Base-by-base conservation (phyloP, 2,329 filamentous ascomycete species). In the Tolypocladium tundrense region DNA sequence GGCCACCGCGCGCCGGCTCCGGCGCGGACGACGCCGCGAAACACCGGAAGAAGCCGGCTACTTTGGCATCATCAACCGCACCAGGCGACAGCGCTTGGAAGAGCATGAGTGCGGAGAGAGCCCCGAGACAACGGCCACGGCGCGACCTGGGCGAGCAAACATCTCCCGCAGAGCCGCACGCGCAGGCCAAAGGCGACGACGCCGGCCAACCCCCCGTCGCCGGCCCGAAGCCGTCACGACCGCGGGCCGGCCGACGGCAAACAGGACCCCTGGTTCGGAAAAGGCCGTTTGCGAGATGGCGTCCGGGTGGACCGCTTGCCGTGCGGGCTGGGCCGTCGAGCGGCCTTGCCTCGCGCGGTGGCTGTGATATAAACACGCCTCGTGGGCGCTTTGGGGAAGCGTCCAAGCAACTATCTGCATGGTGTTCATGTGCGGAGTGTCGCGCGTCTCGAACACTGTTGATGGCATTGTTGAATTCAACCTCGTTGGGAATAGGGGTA, bases 1-100 rank as follows among this genome's bases (percentile, higher is more conserved):
- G 27, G 24, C 13, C 24, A 31, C n/a, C n/a, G 9, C 42, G n/a
- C n/a, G 9, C n/a, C 10, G 19, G 40, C 40, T 8, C 16, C 8
- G 40, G 42, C 13, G 14, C 5, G 14, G 9, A 19, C 7, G 42
- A 14, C 6, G 21, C 13, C 9, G 8, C 11, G 4, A 43, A 24
- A 4, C 3, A 13, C 11, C 2, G 10, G 11, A 27, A 6, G 42
- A 24, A n/a, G 24, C 24, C 45, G 14, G 16, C 45, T 19, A 48
- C 45, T 31, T 31, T 7, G 13, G 45, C 50, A 64, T 31, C 42
- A 63, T 59, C 53, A 31, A 31, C 27, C 1, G 27, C 27, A 5
- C 27, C 27, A 31, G 27, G 27, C 6, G 27, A 5, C 27, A 31
- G 27, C 27, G 6, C 27, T 31, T 31, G 27, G 27, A 31, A 31